Base-by-base conservation (phyloP, 805 yeast genomes). In the Tetrapisispora namnaoensis region DNA sequence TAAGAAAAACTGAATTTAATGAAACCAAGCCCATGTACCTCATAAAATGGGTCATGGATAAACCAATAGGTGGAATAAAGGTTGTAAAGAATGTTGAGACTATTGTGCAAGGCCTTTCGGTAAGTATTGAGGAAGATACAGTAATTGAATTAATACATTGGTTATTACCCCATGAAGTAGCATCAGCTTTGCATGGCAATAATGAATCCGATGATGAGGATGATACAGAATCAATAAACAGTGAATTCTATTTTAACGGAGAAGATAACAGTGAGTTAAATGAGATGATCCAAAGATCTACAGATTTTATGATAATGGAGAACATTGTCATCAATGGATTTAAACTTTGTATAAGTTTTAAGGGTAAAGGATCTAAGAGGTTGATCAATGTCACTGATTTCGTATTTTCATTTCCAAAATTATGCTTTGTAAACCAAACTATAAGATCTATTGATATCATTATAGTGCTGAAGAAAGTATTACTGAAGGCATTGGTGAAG, bases 41-140 rank as follows among this genome's bases (percentile, higher is more conserved):
- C 7, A 64, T 81, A 2, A 60, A 67, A 11, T 90, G 98, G 98
- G 76, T 79, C n/a, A 78, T 85, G 81, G 77, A 83, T 46, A 79
- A 77, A 48, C 88, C 95, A 0, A 83, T 91, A 49, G 98, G 96
- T 32, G 98, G 98, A 11, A 88, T 90, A 45, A 77, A 85, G n/a
- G 81, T 90, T 22, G 72, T 90, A 67, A 80, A 79, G 51, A 69
- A 75, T 45, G 81, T 87, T 22, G 77, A 77, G 36, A 70, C 86
- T 18, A 64, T 68, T 1, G 63, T 87, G 17, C 74, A 76, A 46
- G 96, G 96, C 0, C 57, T 90, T 52, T 79, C 78, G 51, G 56
- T 91, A 2, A 84, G 82, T 53, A 62, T 91, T 37, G 97, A 90
- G 52, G 85, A 83, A 53, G 70, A 68, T 1, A 78, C 90, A 0